Conservation (phyloP, 768 basidiomycete species). For the Hygrophorus pudorinus region DNA sequence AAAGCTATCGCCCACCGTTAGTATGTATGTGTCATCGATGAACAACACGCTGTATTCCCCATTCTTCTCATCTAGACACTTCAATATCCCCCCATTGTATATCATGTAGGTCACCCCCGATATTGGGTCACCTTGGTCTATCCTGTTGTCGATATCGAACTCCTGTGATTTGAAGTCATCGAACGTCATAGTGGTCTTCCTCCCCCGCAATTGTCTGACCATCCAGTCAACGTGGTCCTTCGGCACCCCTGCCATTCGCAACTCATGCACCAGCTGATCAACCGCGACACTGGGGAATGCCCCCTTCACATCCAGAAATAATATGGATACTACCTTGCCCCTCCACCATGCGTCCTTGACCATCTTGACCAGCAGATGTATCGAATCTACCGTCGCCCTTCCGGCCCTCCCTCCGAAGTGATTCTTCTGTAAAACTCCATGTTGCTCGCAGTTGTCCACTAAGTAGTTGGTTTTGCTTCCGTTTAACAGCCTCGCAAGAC, state of each 20-base stretch:
- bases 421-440: too few relatives aligned
- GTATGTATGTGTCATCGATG: too few relatives aligned
- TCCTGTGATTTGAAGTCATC: constrained; percentile 12
- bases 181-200: constrained; percentile 13
- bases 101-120: too few relatives aligned
- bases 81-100: too few relatives aligned
- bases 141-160: constrained; percentile 15
- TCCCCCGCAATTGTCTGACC: not conserved
- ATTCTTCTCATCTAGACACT: constrained; percentile 4
- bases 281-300: constrained; percentile 25
- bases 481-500: not conserved
- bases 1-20: too few relatives aligned
- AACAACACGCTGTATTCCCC: constrained; percentile 1
- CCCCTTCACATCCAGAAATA: too few relatives aligned
- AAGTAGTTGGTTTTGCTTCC: not conserved
- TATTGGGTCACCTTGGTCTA: constrained; percentile 24
- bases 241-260: constrained; percentile 17
- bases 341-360: too few relatives aligned
- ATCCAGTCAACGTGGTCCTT: constrained; percentile 12
- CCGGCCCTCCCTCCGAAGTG: too few relatives aligned
- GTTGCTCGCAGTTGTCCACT: too few relatives aligned
- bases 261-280: constrained; percentile 15
- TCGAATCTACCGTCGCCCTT: too few relatives aligned
- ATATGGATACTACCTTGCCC: too few relatives aligned
- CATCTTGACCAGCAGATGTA: too few relatives aligned